phyloP scores from a whole-genome alignment of 2,329 filamentous ascomycete species.

The Paracorniculantispora psalliotae region DNA sequence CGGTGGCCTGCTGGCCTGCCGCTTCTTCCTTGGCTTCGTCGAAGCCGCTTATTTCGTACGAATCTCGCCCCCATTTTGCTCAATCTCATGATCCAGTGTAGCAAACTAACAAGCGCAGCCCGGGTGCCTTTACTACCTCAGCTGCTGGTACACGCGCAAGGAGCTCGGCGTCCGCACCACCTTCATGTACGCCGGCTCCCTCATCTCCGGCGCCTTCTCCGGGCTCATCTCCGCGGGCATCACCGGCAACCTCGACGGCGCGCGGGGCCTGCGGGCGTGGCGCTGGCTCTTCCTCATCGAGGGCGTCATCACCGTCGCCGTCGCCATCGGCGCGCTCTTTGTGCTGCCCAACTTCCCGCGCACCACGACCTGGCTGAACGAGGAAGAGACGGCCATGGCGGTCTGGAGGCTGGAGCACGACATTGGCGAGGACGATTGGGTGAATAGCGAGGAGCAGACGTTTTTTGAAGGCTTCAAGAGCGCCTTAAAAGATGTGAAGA shows the following conservation, averaged over 20 bases:
- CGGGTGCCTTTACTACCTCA: conserved; percentile 59
- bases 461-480: conserved; percentile 46
- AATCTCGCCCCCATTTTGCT: too few species aligned
- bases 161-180: conserved; percentile 63
- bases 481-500: conserved; percentile 53
- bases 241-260: conserved; percentile 57
- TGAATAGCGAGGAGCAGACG: conserved; percentile 49
- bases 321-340: conserved; percentile 52
- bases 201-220: conserved; percentile 68
- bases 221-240: conserved; percentile 62
- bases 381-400: conserved; percentile 29
- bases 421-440: conserved; percentile 60
- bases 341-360: conserved; percentile 58
- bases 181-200: conserved; percentile 61
- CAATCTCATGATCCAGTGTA: too few species aligned
- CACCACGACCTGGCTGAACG: conserved; percentile 35
- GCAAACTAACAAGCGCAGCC: too few species aligned
- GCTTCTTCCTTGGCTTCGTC: conserved; percentile 35
- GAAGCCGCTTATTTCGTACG: conserved; percentile 40
- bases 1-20: conserved; percentile 29
- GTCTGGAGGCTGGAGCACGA: conserved; percentile 58
- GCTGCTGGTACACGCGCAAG: conserved; percentile 64
- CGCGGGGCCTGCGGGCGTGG: conserved; percentile 57
- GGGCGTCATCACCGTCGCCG: conserved; percentile 57
- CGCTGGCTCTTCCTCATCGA: conserved; percentile 55